phyloP scores from a whole-genome alignment of 169 alveolate species.

The Plasmodium blacklocki region DNA sequence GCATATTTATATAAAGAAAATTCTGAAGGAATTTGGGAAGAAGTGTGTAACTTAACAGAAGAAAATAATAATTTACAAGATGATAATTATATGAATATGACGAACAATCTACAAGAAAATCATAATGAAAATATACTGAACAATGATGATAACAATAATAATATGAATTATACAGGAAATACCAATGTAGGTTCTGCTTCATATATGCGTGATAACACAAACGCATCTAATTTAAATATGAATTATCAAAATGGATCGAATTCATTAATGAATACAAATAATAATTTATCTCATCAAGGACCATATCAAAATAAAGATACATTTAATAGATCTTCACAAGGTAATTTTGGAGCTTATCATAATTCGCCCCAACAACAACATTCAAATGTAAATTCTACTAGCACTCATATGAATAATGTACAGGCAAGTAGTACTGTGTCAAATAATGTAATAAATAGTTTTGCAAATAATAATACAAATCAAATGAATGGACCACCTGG shows the following conservation, averaged over 20 bases:
- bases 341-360: not conserved
- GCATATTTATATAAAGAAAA: slow-evolving; percentile 78
- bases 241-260: not conserved
- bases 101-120: not conserved
- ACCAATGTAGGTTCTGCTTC: not conserved
- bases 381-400: not conserved
- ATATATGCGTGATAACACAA: not conserved
- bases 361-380: not conserved
- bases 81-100: not conserved
- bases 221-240: not conserved
- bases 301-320: slow-evolving; percentile 3
- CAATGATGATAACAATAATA: slow-evolving; percentile 6
- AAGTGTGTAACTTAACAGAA: slow-evolving; percentile 65
- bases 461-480: not conserved
- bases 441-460: not conserved
- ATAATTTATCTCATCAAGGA: not conserved
- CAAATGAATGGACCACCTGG: not conserved
- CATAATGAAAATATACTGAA: not conserved
- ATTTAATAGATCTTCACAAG: not conserved
- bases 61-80: slow-evolving; percentile 34
- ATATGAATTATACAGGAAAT: not conserved
- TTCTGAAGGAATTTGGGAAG: slow-evolving; percentile 80
- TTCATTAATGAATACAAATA: not conserved
- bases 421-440: not conserved
- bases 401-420: not conserved